These are phyloP conservation scores for Zangia roseola DNA, from an alignment of 768 basidiomycete species.

Conservation along the genomic window DNA sequence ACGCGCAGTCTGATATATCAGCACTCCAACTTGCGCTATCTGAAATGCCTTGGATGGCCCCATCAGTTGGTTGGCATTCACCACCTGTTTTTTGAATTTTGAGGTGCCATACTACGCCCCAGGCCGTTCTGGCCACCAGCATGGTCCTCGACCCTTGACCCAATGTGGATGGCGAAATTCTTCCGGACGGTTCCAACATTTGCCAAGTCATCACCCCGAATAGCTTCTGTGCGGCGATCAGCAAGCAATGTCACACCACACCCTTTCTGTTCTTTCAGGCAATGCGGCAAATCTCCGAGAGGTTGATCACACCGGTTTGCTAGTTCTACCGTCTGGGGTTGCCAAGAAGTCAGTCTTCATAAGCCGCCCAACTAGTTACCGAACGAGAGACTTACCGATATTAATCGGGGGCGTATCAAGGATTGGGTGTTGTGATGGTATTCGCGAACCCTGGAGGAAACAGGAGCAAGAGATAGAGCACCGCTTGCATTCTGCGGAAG, in stretches of 20 bases:
- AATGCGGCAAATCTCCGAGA: slow-evolving; percentile 2
- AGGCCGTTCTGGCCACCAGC: not conserved
- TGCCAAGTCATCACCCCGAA: slow-evolving; percentile 1
- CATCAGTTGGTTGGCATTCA: not conserved
- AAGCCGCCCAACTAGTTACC: not conserved
- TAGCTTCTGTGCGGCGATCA: slow-evolving; percentile 2
- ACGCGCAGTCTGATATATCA: too few species aligned
- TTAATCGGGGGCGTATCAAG: slow-evolving; percentile 3
- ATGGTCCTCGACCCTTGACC: slow-evolving; percentile 33
- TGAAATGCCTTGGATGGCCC: not conserved
- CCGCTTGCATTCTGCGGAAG: not conserved
- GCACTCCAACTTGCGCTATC: not conserved
- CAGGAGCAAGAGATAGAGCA: not conserved
- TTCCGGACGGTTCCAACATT: not conserved
- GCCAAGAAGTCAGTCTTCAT: not conserved
- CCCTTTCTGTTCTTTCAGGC: not conserved
- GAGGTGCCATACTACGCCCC: too few species aligned
- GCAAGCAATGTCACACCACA: not conserved
- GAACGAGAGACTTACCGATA: not conserved
- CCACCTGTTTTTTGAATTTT: too few species aligned
- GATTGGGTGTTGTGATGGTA: not conserved
- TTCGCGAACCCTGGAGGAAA: slow-evolving; percentile 1
- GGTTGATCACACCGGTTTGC: not conserved
- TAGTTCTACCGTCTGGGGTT: not conserved
- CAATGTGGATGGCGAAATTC: slow-evolving; percentile 7